A percentile compares a stretch with the other conserved stretches of the same genome.
phyloP scores from a whole-genome alignment of 768 basidiomycete species.

The Trametes coccinea region DNA sequence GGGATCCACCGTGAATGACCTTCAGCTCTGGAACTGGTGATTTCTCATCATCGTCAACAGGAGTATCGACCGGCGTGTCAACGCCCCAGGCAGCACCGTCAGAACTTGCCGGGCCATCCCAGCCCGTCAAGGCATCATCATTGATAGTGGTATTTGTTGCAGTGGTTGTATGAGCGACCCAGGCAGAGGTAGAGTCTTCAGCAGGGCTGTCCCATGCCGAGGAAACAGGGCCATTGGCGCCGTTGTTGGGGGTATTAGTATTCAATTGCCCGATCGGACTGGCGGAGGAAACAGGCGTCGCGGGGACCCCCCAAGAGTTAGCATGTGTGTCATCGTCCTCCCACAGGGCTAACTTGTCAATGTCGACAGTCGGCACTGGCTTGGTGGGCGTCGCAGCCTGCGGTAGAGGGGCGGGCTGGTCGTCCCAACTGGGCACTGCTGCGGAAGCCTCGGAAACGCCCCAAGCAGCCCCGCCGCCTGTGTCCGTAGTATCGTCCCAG shows the following conservation, averaged over 20 bases:
- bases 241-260: neutral
- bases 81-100: slow-evolving; percentile 1
- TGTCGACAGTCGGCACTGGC: neutral
- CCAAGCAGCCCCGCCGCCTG: neutral
- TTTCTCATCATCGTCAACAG: neutral
- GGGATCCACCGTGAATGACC: slow-evolving; percentile 28
- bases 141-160: neutral
- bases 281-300: neutral
- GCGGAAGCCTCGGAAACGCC: neutral
- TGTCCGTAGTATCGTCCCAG: neutral
- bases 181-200: neutral
- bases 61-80: neutral
- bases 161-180: neutral
- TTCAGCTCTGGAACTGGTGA: slow-evolving; percentile 20
- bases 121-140: neutral
- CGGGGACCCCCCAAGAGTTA: neutral
- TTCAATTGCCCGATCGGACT: neutral
- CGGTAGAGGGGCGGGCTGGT: neutral
- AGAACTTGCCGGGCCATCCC: neutral
- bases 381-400: neutral
- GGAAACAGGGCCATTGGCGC: neutral
- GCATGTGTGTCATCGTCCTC: neutral
- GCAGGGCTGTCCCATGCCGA: neutral
- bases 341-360: neutral
- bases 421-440: neutral